phyloP scores from a whole-genome alignment of 2,329 filamentous ascomycete genomes.

The Zymoseptoria tritici region DNA sequence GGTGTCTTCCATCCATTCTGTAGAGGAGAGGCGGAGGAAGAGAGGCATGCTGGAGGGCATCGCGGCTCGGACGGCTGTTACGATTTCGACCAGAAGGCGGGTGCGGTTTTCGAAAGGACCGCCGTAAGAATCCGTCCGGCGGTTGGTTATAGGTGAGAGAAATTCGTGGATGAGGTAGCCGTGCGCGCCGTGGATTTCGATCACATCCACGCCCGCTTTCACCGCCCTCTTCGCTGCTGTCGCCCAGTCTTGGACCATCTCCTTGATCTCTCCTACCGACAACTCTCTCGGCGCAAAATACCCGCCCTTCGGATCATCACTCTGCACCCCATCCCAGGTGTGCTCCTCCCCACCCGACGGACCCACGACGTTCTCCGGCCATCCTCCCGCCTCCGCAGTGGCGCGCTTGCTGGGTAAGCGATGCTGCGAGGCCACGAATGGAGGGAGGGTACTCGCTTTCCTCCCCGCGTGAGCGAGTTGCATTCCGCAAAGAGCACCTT shows the following conservation, averaged over 20 bases:
- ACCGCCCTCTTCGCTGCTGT: slow-evolving; percentile 49
- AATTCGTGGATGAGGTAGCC: slow-evolving; percentile 69
- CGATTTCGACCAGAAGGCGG: slow-evolving; percentile 58
- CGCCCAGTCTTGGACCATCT: slow-evolving; percentile 56
- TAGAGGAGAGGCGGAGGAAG: slow-evolving; percentile 63
- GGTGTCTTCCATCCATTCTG: slow-evolving; percentile 64
- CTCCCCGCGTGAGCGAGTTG: slow-evolving; percentile 75
- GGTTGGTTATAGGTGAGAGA: slow-evolving; percentile 60
- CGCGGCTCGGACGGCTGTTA: slow-evolving; percentile 44
- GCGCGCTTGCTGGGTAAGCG: slow-evolving; percentile 47
- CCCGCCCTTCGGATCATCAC: neutral
- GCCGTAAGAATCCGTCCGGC: slow-evolving; percentile 59
- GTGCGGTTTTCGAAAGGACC: slow-evolving; percentile 64
- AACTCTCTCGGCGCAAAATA: slow-evolving; percentile 41
- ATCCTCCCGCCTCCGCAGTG: slow-evolving; percentile 40
- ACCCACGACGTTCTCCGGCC: slow-evolving; percentile 48
- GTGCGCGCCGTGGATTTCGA: slow-evolving; percentile 75
- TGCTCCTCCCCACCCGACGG: slow-evolving; percentile 43
- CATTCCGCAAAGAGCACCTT: slow-evolving; percentile 66
- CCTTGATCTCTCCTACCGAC: slow-evolving; percentile 58
- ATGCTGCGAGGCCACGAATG: slow-evolving; percentile 48
- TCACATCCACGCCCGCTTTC: slow-evolving; percentile 62
- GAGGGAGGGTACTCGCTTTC: slow-evolving; percentile 50
- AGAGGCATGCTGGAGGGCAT: slow-evolving; percentile 63
- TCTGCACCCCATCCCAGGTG: slow-evolving; percentile 29